These are phyloP conservation scores for Backusella mclennaniae DNA, from an alignment of 192 early-diverging fungal species.

Conservation along the genomic window DNA sequence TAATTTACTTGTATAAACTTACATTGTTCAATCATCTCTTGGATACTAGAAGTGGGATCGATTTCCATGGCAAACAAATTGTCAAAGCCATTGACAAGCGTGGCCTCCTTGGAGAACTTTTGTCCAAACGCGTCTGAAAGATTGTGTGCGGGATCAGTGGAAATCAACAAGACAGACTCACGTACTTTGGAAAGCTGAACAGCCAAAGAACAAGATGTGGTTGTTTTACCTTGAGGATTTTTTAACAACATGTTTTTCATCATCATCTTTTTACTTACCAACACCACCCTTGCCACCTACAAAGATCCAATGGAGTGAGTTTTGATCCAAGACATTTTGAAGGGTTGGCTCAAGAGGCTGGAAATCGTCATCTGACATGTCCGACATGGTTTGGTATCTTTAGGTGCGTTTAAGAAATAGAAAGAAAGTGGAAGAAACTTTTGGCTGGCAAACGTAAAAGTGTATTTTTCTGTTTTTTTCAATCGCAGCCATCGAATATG, in stretches of 20 bases:
- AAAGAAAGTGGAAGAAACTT: conserved; percentile 7
- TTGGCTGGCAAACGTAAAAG: neutral
- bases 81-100: conserved; percentile 89
- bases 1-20: conserved; percentile 17
- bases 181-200: conserved; percentile 88
- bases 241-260: conserved; percentile 1
- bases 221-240: conserved; percentile 57
- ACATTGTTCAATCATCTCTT: conserved; percentile 97
- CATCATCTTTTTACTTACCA: conserved; percentile 56
- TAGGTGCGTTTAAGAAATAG: neutral
- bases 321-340: conserved; percentile 96
- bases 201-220: conserved; percentile 85
- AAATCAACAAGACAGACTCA: conserved; percentile 94
- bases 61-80: conserved; percentile 99
- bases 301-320: conserved; percentile 97
- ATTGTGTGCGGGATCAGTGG: conserved; percentile 99
- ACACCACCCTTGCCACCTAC: conserved; percentile 99
- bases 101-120: conserved; percentile 97
- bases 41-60: conserved; percentile 95
- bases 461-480: neutral
- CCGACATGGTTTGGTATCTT: conserved; percentile 41
- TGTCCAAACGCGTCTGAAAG: conserved; percentile 98
- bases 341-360: conserved; percentile 80
- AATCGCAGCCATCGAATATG: neutral
- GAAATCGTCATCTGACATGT: conserved; percentile 67